These are phyloP conservation scores for Eucalyptus guilfoylei DNA, from an alignment of 345 rosid species.

Conservation along the genomic window DNA sequence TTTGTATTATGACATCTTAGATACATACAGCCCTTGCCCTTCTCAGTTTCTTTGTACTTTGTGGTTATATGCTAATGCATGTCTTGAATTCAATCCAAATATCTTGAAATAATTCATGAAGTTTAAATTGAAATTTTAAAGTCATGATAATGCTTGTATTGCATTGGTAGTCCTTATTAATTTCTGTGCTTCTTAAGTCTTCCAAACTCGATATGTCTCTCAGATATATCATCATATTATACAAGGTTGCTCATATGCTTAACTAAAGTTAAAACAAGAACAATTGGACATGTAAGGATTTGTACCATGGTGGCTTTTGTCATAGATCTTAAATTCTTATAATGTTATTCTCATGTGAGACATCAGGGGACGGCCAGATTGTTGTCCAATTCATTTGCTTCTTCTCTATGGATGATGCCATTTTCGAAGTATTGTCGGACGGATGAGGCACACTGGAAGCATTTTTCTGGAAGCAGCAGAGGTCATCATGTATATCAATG, in stretches of 20 bases:
- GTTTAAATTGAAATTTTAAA: neutral
- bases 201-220: neutral
- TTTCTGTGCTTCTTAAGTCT: neutral
- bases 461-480: slow-evolving; percentile 49
- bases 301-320: neutral
- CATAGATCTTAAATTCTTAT: slow-evolving; percentile 10
- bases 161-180: neutral
- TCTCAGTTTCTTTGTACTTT: neutral
- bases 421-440: slow-evolving; percentile 78
- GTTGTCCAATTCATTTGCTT: slow-evolving; percentile 82
- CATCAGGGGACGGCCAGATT: slow-evolving; percentile 94
- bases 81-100: neutral
- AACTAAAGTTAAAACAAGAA: neutral
- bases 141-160: neutral
- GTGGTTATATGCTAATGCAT: neutral
- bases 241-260: neutral
- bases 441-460: slow-evolving; percentile 60
- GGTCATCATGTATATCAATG: slow-evolving; percentile 56
- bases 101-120: neutral
- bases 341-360: slow-evolving; percentile 43
- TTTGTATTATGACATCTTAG: neutral
- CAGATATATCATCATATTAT: neutral
- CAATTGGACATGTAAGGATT: neutral
- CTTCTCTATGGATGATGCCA: slow-evolving; percentile 90
- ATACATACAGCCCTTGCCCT: neutral